These are phyloP conservation scores for Tothia fuscella DNA, from an alignment of 2,329 filamentous ascomycete genomes.

Conservation along the genomic window DNA sequence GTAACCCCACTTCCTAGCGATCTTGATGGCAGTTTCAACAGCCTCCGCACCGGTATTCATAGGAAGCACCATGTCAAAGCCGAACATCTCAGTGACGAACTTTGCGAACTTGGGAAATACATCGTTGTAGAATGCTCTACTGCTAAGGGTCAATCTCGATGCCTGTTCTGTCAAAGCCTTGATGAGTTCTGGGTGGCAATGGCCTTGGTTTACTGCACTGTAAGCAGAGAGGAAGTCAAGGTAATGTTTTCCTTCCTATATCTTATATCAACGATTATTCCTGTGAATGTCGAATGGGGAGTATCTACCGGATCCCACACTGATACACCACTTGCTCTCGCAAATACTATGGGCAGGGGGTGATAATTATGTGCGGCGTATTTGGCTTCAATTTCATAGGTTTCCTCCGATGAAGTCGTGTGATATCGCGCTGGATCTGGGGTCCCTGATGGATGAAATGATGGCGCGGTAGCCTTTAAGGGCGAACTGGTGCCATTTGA, in stretches of 20 bases:
- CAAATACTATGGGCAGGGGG: conserved; percentile 86
- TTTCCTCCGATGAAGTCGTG: conserved; percentile 62
- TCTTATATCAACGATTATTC: neutral
- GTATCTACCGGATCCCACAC: conserved; percentile 81
- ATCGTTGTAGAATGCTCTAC: conserved; percentile 94
- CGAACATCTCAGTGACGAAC: conserved; percentile 78
- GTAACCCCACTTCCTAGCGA: conserved; percentile 96
- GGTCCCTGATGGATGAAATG: conserved; percentile 8
- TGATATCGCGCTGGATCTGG: conserved; percentile 45
- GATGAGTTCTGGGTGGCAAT: conserved; percentile 93
- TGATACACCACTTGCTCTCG: conserved; percentile 68
- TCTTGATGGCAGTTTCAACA: conserved; percentile 90
- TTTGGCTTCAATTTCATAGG: conserved; percentile 69
- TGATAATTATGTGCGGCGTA: conserved; percentile 98
- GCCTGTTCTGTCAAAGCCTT: conserved; percentile 86
- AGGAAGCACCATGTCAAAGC: conserved; percentile 93
- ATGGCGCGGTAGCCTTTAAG: conserved; percentile 15
- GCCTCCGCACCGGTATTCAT: conserved; percentile 98
- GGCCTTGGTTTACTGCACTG: conserved; percentile 94
- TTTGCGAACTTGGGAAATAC: conserved; percentile 94
- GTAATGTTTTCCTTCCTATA: conserved; percentile 53
- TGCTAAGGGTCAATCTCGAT: conserved; percentile 77
- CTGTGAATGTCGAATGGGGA: neutral
- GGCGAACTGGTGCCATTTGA: conserved; percentile 17
- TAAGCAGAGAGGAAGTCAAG: conserved; percentile 97